Evolutionary conservation across 192 early-diverging fungal species (phyloP), one percentile per base, ranked within the genome.

Genomic region (Anaeromyces robustus): DNA sequence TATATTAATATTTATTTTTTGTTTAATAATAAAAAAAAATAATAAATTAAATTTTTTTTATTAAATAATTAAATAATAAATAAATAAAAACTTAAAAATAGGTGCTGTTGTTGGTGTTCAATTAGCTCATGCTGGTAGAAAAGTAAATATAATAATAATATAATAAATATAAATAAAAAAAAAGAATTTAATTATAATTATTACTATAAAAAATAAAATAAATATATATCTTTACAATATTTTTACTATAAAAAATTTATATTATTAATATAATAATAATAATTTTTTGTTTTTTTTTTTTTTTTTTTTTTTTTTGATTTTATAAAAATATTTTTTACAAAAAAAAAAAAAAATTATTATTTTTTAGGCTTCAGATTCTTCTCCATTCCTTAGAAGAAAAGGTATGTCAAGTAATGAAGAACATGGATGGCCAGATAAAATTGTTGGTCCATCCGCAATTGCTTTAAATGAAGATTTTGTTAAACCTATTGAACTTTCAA

Each of bases 61-160:
- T n/a, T n/a, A n/a, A n/a, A n/a, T n/a, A n/a, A n/a, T n/a, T n/a
- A n/a, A n/a, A n/a, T n/a, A n/a, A n/a, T n/a, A n/a, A n/a, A n/a
- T n/a, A n/a, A n/a, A n/a, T n/a, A n/a, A n/a, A n/a, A n/a, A n/a
- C n/a, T 39, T 14, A 14, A 22, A 52, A 4, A 52, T 52, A 52
- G 43, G 43, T 18, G 0, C 43, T 22, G 0, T 52, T 22, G 43
- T 78, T 32, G 87, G 80, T 22, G 92, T 96, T 81, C 95, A 98
- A 82, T 80, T 97, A 9, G 93, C 90, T 0, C 96, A 98, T 80
- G 92, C 93, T 29, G 95, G 95, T 9, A 90, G 94, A 77, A 96
- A 97, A 81, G 88, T 89, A 30, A 87, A 84, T 80, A 22, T 78
- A 7, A 7, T 77, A 12, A 77, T 77, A 30, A 30, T 7, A 7